These are phyloP conservation scores for Umbelopsis sp. DNA, from an alignment of 192 early-diverging fungal genomes.

Conservation along the genomic window DNA sequence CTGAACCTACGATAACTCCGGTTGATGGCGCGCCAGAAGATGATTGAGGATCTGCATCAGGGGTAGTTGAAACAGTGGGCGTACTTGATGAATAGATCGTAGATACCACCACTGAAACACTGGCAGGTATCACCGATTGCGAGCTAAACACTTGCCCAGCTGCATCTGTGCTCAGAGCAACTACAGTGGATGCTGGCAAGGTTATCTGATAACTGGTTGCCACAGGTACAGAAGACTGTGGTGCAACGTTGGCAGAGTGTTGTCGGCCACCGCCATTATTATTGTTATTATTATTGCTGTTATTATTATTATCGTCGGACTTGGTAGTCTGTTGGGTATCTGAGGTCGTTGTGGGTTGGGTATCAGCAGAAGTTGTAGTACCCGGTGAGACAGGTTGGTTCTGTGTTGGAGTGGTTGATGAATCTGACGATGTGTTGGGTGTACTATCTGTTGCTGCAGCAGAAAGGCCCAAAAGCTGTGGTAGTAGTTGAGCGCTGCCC, in stretches of 20 bases:
- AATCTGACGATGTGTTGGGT: neutral
- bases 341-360: neutral
- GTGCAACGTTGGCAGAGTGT: neutral
- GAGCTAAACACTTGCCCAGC: conserved; percentile 7
- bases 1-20: conserved; percentile 20
- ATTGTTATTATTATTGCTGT: neutral
- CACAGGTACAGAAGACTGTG: neutral
- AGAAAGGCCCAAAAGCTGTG: conserved; percentile 7
- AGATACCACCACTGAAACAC: neutral
- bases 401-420: neutral
- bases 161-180: conserved; percentile 6
- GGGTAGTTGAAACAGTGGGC: neutral
- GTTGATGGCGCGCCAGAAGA: conserved; percentile 10
- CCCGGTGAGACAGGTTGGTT: neutral
- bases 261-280: neutral
- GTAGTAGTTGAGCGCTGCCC: neutral
- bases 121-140: neutral
- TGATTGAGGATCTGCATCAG: conserved; percentile 7
- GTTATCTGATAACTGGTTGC: conserved; percentile 19
- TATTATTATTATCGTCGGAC: neutral
- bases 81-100: conserved; percentile 10
- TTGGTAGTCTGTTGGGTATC: neutral
- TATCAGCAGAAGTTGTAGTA: neutral
- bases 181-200: neutral
- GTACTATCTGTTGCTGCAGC: neutral